Evolutionary conservation across 169 alveolate genomes (phyloP).

Genomic region (Eimeria praecox): DNA sequence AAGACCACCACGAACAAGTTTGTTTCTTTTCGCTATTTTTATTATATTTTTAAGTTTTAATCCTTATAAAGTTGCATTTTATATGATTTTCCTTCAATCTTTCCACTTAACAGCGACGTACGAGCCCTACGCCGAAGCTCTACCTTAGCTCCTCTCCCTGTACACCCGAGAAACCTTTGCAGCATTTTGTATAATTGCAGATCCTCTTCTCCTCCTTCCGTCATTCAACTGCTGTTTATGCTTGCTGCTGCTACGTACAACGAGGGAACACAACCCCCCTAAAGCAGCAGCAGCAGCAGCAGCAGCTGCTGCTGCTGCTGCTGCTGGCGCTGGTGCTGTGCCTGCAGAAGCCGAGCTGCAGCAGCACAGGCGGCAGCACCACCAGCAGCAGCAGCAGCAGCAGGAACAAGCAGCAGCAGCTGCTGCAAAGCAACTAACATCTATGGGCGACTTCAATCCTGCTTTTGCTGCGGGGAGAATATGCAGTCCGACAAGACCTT

Average conservation of each 20-base stretch:
- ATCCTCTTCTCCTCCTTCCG: too few relatives aligned
- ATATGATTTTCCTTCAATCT: not conserved
- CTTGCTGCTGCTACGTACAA: too few relatives aligned
- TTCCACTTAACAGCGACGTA: too few relatives aligned
- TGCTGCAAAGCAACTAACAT: not conserved
- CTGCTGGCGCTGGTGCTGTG: too few relatives aligned
- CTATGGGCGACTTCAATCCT: not conserved
- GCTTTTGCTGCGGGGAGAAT: not conserved
- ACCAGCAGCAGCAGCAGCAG: not conserved
- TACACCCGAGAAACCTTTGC: too few relatives aligned
- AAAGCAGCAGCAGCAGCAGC: conserved; percentile 35
- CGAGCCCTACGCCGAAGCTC: too few relatives aligned
- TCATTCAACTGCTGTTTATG: too few relatives aligned
- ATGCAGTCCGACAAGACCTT: not conserved
- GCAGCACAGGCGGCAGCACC: not conserved
- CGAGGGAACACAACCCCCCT: not conserved
- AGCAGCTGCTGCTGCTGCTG: too few relatives aligned
- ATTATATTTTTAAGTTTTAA: not conserved
- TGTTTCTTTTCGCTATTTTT: not conserved
- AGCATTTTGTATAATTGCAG: too few relatives aligned
- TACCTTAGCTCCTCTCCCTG: too few relatives aligned
- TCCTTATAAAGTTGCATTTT: not conserved
- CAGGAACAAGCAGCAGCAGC: not conserved
- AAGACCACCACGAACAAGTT: not conserved
- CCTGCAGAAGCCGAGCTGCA: conserved; percentile 25